Evolutionary conservation across 495 filamentous ascomycete species (phyloP).

Genomic region (Penicillium atrosanguineum): DNA sequence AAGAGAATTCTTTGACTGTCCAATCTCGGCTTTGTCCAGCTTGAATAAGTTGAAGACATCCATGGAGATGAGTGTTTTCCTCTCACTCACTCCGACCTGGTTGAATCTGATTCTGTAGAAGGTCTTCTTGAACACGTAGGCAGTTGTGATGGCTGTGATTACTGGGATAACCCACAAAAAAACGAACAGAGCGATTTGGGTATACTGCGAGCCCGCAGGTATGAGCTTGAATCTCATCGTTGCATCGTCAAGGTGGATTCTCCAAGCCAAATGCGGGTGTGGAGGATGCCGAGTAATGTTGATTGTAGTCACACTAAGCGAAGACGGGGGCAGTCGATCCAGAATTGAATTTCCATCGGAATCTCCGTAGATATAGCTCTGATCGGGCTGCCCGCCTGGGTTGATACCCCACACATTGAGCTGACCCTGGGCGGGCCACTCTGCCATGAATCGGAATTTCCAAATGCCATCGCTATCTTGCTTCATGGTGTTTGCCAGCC

Average conservation of each 20-base stretch:
- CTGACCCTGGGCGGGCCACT: constrained; percentile 63
- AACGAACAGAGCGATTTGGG: constrained; percentile 59
- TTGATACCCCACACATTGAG: constrained; percentile 71
- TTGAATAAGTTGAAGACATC: constrained; percentile 32
- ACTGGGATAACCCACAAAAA: constrained; percentile 58
- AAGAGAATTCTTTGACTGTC: constrained; percentile 29
- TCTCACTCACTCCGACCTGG: constrained; percentile 57
- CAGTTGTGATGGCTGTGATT: constrained; percentile 45
- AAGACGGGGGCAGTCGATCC: constrained; percentile 62
- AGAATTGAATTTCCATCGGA: constrained; percentile 59
- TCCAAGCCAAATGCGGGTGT: constrained; percentile 56
- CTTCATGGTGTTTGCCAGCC: constrained; percentile 54
- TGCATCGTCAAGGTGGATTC: constrained; percentile 55
- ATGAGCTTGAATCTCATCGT: constrained; percentile 50
- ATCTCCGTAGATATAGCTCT: constrained; percentile 58
- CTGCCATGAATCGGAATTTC: constrained; percentile 61
- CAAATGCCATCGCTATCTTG: constrained; percentile 55
- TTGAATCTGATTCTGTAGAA: constrained; percentile 75
- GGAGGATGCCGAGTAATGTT: constrained; percentile 60
- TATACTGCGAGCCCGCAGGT: constrained; percentile 52
- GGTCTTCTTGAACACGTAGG: constrained; percentile 60
- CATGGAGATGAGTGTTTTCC: constrained; percentile 41
- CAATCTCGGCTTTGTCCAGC: constrained; percentile 11
- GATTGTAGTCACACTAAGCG: constrained; percentile 52
- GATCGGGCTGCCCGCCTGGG: constrained; percentile 61